Conservation (phyloP, 2,329 filamentous ascomycete genomes). For the Paraphoma sp. region DNA sequence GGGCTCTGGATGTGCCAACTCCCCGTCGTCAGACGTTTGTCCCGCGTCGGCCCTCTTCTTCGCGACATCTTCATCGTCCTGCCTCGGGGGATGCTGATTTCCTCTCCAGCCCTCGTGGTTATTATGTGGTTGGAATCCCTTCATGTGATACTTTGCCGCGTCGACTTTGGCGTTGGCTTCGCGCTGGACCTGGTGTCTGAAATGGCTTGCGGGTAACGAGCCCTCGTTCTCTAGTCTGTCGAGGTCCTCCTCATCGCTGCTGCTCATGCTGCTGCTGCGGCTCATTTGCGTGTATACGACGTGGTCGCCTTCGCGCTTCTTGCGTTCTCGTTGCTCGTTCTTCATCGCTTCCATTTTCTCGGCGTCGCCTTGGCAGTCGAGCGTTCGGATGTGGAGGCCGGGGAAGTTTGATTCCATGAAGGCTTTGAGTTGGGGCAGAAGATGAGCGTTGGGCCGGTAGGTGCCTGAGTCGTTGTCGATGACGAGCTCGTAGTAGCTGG, state of each 20-base stretch:
- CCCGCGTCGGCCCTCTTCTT: conserved; percentile 7
- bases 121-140: conserved; percentile 27
- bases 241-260: conserved; percentile 65
- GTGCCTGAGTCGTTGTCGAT: conserved; percentile 97
- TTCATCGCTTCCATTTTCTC: conserved; percentile 78
- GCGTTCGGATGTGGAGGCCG: conserved; percentile 73
- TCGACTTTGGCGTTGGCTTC: conserved; percentile 30
- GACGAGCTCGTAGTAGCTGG: conserved; percentile 76
- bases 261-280: conserved; percentile 56
- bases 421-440: conserved; percentile 72
- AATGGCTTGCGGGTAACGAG: conserved; percentile 27
- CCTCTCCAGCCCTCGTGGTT: conserved; percentile 35
- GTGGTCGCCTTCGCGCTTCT: conserved; percentile 66
- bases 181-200: conserved; percentile 37
- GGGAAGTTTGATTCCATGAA: conserved; percentile 79
- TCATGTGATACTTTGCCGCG: conserved; percentile 33
- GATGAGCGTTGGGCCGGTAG: conserved; percentile 82
- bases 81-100: conserved; percentile 16
- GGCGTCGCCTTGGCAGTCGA: conserved; percentile 77
- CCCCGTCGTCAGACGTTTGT: conserved; percentile 4
- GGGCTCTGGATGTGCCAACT: neutral
- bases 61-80: conserved; percentile 22
- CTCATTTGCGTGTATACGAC: conserved; percentile 63
- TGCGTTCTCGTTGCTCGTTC: conserved; percentile 73
- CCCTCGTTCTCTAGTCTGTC: conserved; percentile 46